phyloP scores from a whole-genome alignment of 2,329 filamentous ascomycete genomes.

The Fusarium avenaceum region DNA sequence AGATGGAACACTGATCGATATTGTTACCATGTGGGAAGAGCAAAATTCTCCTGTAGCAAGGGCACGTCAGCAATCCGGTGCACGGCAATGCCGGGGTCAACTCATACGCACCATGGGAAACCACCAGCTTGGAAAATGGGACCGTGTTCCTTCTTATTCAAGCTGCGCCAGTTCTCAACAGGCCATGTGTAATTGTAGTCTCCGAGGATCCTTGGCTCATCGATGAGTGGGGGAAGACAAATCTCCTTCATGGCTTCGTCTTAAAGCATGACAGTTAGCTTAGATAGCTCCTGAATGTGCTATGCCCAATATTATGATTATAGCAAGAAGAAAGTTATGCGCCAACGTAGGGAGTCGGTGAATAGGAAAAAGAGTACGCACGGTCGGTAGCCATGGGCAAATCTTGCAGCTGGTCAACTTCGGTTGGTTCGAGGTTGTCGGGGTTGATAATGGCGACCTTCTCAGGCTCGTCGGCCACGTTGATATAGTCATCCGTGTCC shows the following conservation, averaged over 20 bases:
- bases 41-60: slow-evolving; percentile 79
- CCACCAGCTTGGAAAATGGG: slow-evolving; percentile 89
- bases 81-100: slow-evolving; percentile 48
- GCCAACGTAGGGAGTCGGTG: slow-evolving; percentile 6
- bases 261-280: slow-evolving; percentile 54
- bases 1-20: slow-evolving; percentile 92
- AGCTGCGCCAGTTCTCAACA: slow-evolving; percentile 82
- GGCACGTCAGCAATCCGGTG: slow-evolving; percentile 40
- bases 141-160: slow-evolving; percentile 86
- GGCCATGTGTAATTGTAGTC: slow-evolving; percentile 88
- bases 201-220: slow-evolving; percentile 84
- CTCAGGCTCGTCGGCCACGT: slow-evolving; percentile 63
- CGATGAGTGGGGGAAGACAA: slow-evolving; percentile 77
- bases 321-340: slow-evolving; percentile 4
- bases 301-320: not conserved
- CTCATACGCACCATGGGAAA: slow-evolving; percentile 78
- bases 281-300: slow-evolving; percentile 3
- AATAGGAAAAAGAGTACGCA: slow-evolving; percentile 54
- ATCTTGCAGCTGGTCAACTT: slow-evolving; percentile 63
- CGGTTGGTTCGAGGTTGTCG: slow-evolving; percentile 62
- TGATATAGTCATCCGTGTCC: slow-evolving; percentile 68
- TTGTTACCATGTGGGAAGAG: slow-evolving; percentile 98
- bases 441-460: slow-evolving; percentile 68
- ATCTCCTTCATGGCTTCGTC: slow-evolving; percentile 88
- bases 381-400: slow-evolving; percentile 66